Evolutionary conservation across 768 basidiomycete species (phyloP), one percentile per base, ranked within the genome.

Genomic region (Amyloporia xantha): DNA sequence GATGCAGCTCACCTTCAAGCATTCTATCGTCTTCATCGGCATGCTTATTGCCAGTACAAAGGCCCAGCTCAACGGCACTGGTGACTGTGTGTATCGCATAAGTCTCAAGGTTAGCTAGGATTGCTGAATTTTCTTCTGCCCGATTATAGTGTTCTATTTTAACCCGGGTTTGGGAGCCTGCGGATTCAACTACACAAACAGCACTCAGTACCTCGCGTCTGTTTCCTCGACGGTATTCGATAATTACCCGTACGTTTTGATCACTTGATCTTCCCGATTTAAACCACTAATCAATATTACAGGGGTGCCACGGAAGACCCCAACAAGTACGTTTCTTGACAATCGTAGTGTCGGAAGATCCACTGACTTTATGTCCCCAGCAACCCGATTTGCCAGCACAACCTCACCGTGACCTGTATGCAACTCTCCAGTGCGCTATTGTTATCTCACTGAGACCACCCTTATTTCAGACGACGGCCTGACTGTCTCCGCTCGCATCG

Each of bases 141-240:
- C 36, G 17, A 15, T 21, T 12, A 13, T 43, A 70, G 67, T 68
- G 30, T 70, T 68, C 59, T 54, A 58, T 30, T 71, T 69, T 54
- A 52, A 41, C 3, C 66, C 68, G 15, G 67, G 62, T 15, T 60
- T 67, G 25, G 71, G 71, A 17, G 70, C 71, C 0, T 72, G 71
- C 44, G 71, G 70, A 7, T 62, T 62, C 53, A 66, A 64, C 15
- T 71, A 71, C 56, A 66, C 64, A 15, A 72, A 71, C 56, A 64
- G 57, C 3, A 60, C 49, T 33, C 65, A 71, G 47, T 41, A 56
- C 35, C 67, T 71, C 28, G 71, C 66, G 5, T 70, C 71, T 1
- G 69, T 71, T 17, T 68, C 71, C 1, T 40, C 33, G 6, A 24
- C 37, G 2, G 54, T 70, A 25, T 73, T 69, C 59, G 61, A 62